phyloP scores from a whole-genome alignment of 345 rosid species.

The Raphanus raphanistrum region DNA sequence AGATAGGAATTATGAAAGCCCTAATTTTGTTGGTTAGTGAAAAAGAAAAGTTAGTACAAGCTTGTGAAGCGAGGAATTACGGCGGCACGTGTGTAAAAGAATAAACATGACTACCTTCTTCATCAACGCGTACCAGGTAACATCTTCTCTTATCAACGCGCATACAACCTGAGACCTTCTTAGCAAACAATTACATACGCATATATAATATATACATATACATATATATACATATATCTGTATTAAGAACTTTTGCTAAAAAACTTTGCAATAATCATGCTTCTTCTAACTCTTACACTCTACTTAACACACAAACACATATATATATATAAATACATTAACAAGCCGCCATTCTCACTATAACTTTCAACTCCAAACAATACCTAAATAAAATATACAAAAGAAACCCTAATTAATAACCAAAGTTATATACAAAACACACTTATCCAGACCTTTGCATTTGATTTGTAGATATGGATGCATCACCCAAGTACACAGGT shows the following conservation, averaged over 20 bases:
- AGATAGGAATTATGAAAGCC: not conserved
- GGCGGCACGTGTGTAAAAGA: constrained; percentile 29
- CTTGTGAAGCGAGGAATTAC: constrained; percentile 2
- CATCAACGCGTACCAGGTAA: constrained; percentile 33
- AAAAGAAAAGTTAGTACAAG: not conserved
- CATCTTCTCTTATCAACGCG: constrained; percentile 36
- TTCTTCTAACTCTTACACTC: no score
- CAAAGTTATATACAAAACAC: not conserved
- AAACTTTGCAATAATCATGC: no score
- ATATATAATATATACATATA: no score
- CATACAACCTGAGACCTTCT: constrained; percentile 25
- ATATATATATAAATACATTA: constrained; percentile 20
- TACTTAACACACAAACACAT: no score
- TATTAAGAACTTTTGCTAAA: no score
- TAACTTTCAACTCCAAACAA: constrained; percentile 11
- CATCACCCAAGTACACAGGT: constrained; percentile 64
- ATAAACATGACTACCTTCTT: constrained; percentile 1
- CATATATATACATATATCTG: no score
- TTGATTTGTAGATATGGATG: constrained; percentile 20
- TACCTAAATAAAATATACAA: not conserved
- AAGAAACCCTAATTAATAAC: constrained; percentile 2
- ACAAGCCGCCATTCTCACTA: constrained; percentile 37
- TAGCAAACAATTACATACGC: no score
- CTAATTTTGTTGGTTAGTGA: not conserved
- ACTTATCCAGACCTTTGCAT: not conserved